Evolutionary conservation across 2,329 filamentous ascomycete species (phyloP).

Genomic region (Thelonectria blattea): DNA sequence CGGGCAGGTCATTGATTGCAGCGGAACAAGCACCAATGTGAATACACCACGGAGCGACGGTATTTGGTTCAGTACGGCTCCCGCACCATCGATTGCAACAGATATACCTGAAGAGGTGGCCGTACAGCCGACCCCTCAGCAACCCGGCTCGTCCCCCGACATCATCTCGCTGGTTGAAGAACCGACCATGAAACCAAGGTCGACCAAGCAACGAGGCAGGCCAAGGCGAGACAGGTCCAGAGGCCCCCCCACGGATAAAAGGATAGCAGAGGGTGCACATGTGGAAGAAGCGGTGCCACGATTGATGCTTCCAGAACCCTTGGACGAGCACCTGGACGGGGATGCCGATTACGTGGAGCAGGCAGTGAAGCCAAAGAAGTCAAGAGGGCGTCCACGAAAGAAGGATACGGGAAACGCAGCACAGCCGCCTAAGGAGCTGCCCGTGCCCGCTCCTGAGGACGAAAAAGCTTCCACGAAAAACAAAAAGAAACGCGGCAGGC

Average conservation of each 20-base stretch:
- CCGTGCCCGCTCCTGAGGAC: constrained; percentile 11
- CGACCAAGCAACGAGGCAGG: constrained; percentile 16
- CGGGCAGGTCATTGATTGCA: constrained; percentile 37
- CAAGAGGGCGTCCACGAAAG: constrained; percentile 44
- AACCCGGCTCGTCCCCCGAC: constrained; percentile 36
- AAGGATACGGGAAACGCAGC: constrained; percentile 20
- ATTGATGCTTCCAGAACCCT: constrained; percentile 4
- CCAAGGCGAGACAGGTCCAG: constrained; percentile 3
- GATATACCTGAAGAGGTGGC: background rate
- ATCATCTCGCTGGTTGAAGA: constrained; percentile 29
- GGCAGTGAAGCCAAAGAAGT: constrained; percentile 36
- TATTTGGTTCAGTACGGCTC: constrained; percentile 28
- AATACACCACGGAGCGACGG: constrained; percentile 43
- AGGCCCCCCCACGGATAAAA: constrained; percentile 5
- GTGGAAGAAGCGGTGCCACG: constrained; percentile 6
- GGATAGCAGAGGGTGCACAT: constrained; percentile 3
- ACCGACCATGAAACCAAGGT: constrained; percentile 18
- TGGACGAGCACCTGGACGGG: constrained; percentile 8
- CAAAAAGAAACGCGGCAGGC: constrained; percentile 51
- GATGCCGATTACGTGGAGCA: constrained; percentile 26
- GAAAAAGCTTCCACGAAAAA: constrained; percentile 19
- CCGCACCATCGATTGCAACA: constrained; percentile 24
- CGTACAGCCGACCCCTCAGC: constrained; percentile 4
- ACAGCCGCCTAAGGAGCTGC: constrained; percentile 17
- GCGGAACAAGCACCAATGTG: constrained; percentile 44